A percentile compares a stretch with the other conserved stretches of the same genome.
Conservation (phyloP, 805 yeast species). For the Suhomyces kilbournensis region DNA sequence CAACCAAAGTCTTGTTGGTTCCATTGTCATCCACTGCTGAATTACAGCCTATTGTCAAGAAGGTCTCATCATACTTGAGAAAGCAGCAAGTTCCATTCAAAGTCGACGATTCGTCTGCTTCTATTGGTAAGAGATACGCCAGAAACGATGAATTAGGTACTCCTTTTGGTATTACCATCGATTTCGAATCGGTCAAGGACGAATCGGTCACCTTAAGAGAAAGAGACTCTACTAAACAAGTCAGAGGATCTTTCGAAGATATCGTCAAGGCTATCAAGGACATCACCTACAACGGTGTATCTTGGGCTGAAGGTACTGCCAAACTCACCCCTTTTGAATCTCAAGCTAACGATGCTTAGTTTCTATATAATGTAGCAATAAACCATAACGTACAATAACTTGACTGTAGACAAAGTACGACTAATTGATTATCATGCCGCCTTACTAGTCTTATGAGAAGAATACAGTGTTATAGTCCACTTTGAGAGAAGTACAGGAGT, state of each 20-base stretch:
- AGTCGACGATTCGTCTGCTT: slow-evolving; percentile 94
- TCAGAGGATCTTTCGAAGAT: slow-evolving; percentile 81
- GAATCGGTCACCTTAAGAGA: slow-evolving; percentile 91
- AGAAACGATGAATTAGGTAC: slow-evolving; percentile 99
- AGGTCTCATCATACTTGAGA: slow-evolving; percentile 70
- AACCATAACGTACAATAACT: neutral
- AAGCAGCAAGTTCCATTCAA: slow-evolving; percentile 85
- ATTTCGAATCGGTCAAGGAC: slow-evolving; percentile 87
- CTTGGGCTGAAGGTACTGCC: slow-evolving; percentile 87
- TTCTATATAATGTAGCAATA: neutral
- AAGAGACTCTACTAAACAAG: slow-evolving; percentile 95
- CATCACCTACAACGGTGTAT: slow-evolving; percentile 67
- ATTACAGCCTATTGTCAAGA: slow-evolving; percentile 69
- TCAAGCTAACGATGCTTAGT: slow-evolving; percentile 44
- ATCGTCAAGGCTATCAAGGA: slow-evolving; percentile 67
- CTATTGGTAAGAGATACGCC: slow-evolving; percentile 97
- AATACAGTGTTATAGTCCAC: neutral
- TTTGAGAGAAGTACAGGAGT: neutral
- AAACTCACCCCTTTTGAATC: slow-evolving; percentile 69
- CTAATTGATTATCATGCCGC: no score
- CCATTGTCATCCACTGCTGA: slow-evolving; percentile 86
- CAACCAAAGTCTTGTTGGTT: slow-evolving; percentile 93
- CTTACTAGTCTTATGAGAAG: no score
- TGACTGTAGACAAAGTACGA: no score
- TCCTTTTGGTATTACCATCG: slow-evolving; percentile 97